phyloP scores from a whole-genome alignment of 306 rosid genomes.

The Sicyos edulis region DNA sequence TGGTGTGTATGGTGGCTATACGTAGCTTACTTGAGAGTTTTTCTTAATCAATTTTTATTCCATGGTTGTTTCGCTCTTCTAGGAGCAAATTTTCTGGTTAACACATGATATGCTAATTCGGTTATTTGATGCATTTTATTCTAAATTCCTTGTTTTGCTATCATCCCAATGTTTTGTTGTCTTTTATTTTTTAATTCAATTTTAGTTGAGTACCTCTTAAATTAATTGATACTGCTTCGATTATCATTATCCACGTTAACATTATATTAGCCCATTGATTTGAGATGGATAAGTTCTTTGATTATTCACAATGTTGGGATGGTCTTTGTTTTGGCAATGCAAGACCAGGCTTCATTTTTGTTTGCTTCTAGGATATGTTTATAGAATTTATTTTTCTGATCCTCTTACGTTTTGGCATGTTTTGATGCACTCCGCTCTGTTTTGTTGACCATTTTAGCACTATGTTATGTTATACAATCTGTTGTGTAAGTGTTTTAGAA shows the following conservation, averaged over 20 bases:
- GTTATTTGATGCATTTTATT: conserved; percentile 11
- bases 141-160: conserved; percentile 6
- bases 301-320: background rate
- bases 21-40: conserved; percentile 31
- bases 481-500: background rate
- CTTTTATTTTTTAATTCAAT: background rate
- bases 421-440: background rate
- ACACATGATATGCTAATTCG: conserved; percentile 26
- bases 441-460: background rate
- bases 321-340: conserved; percentile 2
- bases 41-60: conserved; percentile 17
- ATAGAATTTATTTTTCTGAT: background rate
- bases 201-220: background rate
- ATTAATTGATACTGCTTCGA: background rate
- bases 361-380: background rate
- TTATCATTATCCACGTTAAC: background rate
- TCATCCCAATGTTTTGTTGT: background rate
- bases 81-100: conserved; percentile 28
- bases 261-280: background rate
- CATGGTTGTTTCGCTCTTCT: conserved; percentile 21
- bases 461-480: background rate
- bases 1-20: conserved; percentile 28
- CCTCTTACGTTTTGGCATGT: background rate
- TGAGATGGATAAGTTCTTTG: background rate
- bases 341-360: background rate